phyloP scores from a whole-genome alignment of 148 eudicot genomes.

The Pharnaceum exiguum region DNA sequence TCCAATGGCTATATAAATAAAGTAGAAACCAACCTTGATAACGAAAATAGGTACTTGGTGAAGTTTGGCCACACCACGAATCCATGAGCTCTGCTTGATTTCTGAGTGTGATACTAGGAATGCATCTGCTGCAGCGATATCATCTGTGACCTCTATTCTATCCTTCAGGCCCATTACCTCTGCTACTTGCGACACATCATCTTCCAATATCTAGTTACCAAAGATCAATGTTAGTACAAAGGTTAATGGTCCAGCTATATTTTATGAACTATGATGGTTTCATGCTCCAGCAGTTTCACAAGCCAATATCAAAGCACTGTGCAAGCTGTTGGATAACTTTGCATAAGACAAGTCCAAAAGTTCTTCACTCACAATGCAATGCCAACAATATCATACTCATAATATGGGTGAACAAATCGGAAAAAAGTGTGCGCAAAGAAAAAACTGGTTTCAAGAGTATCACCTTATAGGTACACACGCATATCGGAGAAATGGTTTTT shows the following conservation, averaged over 20 bases:
- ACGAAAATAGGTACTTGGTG: slow-evolving; percentile 92
- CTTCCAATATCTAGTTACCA: slow-evolving; percentile 64
- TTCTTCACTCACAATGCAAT: too few relatives aligned
- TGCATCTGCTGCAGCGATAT: slow-evolving; percentile 80
- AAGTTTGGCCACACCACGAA: slow-evolving; percentile 86
- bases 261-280: neutral
- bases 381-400: too few relatives aligned
- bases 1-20: neutral
- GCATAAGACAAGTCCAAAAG: too few relatives aligned
- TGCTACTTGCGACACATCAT: slow-evolving; percentile 83
- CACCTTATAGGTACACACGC: slow-evolving; percentile 86
- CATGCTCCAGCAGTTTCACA: slow-evolving; percentile 5
- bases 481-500: slow-evolving; percentile 41
- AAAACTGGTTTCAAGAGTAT: neutral
- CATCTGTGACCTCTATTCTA: slow-evolving; percentile 65
- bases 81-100: slow-evolving; percentile 90
- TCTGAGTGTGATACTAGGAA: slow-evolving; percentile 71
- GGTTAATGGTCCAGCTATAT: neutral
- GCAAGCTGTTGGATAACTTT: too few relatives aligned
- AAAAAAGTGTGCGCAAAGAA: too few relatives aligned
- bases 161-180: slow-evolving; percentile 81
- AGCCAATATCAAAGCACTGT: too few relatives aligned
- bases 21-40: slow-evolving; percentile 53
- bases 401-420: too few relatives aligned
- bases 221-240: slow-evolving; percentile 1